phyloP scores from a whole-genome alignment of 805 yeast species.

The Nakazawaea ishiwadae region DNA sequence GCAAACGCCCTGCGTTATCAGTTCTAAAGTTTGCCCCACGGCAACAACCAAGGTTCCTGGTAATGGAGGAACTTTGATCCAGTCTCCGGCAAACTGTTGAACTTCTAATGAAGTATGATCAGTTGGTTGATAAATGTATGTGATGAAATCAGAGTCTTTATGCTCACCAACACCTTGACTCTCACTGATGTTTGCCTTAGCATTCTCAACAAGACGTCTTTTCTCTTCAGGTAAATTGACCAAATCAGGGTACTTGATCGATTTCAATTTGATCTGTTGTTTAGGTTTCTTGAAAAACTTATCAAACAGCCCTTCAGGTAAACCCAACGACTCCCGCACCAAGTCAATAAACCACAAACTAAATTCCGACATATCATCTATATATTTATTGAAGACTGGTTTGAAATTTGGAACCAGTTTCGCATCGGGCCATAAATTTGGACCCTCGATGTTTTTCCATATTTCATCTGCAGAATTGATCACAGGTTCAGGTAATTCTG shows the following conservation, averaged over 20 bases:
- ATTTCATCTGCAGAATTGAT: slow-evolving; percentile 24
- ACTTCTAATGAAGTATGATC: slow-evolving; percentile 38
- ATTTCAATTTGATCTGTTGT: slow-evolving; percentile 33
- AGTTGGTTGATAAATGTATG: slow-evolving; percentile 55
- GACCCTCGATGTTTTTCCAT: slow-evolving; percentile 51
- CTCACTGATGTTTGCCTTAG: slow-evolving; percentile 19
- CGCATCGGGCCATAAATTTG: slow-evolving; percentile 49
- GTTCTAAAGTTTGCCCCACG: slow-evolving; percentile 43
- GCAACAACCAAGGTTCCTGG: slow-evolving; percentile 33
- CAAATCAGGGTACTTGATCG: slow-evolving; percentile 53
- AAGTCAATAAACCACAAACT: slow-evolving; percentile 37
- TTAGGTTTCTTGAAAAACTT: slow-evolving; percentile 40
- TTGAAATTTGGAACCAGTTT: slow-evolving; percentile 37
- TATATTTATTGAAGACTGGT: slow-evolving; percentile 35
- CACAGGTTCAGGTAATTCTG: slow-evolving; percentile 41
- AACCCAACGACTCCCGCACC: slow-evolving; percentile 52
- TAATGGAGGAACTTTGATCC: slow-evolving; percentile 41
- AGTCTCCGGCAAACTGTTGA: slow-evolving; percentile 40
- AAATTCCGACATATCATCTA: slow-evolving; percentile 40
- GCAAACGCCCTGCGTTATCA: slow-evolving; percentile 42
- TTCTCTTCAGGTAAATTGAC: slow-evolving; percentile 17
- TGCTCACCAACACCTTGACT: slow-evolving; percentile 62
- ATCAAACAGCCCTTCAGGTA: slow-evolving; percentile 39
- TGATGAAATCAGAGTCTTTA: slow-evolving; percentile 59
- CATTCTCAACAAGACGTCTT: background rate